A percentile compares a stretch with the other conserved stretches of the same genome.
phyloP scores from a whole-genome alignment of 805 yeast species.

The Metschnikowia kofuensis region DNA sequence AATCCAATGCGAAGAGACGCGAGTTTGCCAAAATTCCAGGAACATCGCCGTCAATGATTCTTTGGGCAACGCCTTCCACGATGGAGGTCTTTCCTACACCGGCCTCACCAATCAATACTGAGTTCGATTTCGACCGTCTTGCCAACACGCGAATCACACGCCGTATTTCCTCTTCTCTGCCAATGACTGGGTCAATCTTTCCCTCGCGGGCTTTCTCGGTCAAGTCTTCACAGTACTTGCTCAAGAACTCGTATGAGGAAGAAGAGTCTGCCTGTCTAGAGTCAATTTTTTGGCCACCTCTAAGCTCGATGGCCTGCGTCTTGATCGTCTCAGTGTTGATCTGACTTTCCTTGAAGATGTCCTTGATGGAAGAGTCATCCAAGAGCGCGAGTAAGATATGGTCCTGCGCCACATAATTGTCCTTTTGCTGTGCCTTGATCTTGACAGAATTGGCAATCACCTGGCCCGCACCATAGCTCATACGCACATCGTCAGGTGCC shows the following conservation, averaged over 20 bases:
- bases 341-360: conserved; percentile 66
- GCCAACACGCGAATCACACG: conserved; percentile 92
- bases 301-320: conserved; percentile 71
- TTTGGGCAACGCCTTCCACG: conserved; percentile 97
- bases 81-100: conserved; percentile 99
- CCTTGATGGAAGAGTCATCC: conserved; percentile 70
- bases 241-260: conserved; percentile 74
- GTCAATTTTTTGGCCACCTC: conserved; percentile 91
- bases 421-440: conserved; percentile 84
- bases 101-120: conserved; percentile 96
- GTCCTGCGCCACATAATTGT: conserved; percentile 89
- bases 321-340: conserved; percentile 70
- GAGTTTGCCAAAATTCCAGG: conserved; percentile 83
- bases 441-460: conserved; percentile 72
- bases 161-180: conserved; percentile 97
- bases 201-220: conserved; percentile 93
- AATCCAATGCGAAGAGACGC: conserved; percentile 80
- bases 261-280: conserved; percentile 93
- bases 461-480: conserved; percentile 73
- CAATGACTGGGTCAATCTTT: conserved; percentile 95
- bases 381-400: conserved; percentile 82
- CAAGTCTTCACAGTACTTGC: conserved; percentile 89
- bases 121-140: conserved; percentile 96
- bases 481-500: conserved; percentile 76
- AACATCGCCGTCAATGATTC: conserved; percentile 93